Base-by-base conservation (phyloP, 1,284 basidiomycete species). In the Athelia psychrophila region DNA sequence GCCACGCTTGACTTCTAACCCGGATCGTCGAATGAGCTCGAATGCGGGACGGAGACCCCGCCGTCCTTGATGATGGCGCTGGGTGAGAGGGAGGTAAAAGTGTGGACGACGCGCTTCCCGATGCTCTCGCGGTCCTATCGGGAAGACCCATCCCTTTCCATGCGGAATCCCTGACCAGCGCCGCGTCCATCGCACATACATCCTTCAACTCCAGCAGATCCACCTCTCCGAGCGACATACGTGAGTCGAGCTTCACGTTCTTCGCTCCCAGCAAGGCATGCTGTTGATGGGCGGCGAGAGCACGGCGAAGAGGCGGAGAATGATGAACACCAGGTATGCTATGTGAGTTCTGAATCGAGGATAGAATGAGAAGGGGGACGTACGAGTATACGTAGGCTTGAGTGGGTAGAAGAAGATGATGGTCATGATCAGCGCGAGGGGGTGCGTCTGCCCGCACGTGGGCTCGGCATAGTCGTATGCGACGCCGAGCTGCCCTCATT, bases 91-190 rank as follows among this genome's bases (percentile, higher is more conserved):
- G n/a, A n/a, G n/a, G n/a, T 4, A 71, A 69, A 47, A 67, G 71
- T 2, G 61, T 58, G 16, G 60, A 56, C 0, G n/a, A n/a, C n/a
- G n/a, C n/a, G n/a, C n/a, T n/a, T n/a, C 62, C 12, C 75, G 48
- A 78, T 66, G 23, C 63, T 64, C 44, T 76, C 67, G 6, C 60
- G 61, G 10, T 68, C 72, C 6, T 77, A 62, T 22, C 68, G 66
- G 63, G 77, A 74, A 51, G 56, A 67, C 1, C 75, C 74, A 47
- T 76, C 72, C 19, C 71, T 64, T 56, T 78, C 76, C n/a, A 77
- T 72, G 49, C 71, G 71, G 56, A 78, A 77, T 18, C 72, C 75
- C 2, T 75, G 71, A 77, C 55, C 2, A 71, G 62, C 0, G 72
- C 59, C 22, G 64, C 65, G 57, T 77, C 75, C 40, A 78, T 64